These are phyloP conservation scores for Crithidia expoeki DNA, from an alignment of 208 protist species.

Conservation along the genomic window DNA sequence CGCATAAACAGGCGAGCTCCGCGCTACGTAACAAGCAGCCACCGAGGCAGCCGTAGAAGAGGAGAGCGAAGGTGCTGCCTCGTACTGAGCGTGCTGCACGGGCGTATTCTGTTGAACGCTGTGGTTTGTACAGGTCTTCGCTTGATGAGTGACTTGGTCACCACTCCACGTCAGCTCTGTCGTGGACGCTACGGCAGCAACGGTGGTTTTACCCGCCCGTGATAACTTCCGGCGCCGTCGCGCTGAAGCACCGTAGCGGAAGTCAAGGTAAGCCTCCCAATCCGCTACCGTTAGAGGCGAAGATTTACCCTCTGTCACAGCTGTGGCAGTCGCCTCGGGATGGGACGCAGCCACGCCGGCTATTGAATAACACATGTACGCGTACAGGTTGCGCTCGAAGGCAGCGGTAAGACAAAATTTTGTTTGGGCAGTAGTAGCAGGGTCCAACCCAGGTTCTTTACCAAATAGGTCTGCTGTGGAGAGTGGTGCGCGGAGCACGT, in stretches of 20 bases:
- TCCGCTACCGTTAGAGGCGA: neutral
- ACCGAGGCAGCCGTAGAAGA: slow-evolving; percentile 3
- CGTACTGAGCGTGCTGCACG: no score
- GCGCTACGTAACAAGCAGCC: neutral
- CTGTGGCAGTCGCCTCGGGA: neutral
- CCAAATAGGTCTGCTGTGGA: no score
- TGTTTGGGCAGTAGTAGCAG: no score
- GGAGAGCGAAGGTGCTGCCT: neutral
- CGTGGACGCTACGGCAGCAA: no score
- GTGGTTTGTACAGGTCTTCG: no score
- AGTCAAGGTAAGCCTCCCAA: slow-evolving; percentile 25
- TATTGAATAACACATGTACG: slow-evolving; percentile 28
- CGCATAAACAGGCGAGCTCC: slow-evolving; percentile 10
- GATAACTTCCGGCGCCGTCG: neutral
- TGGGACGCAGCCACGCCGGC: slow-evolving; percentile 13
- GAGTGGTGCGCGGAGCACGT: neutral
- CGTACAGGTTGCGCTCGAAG: slow-evolving; percentile 17
- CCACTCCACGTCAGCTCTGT: no score
- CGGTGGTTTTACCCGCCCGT: neutral
- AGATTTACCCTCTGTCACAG: neutral
- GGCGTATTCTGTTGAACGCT: neutral
- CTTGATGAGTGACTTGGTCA: neutral
- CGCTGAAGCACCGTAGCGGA: slow-evolving; percentile 16
- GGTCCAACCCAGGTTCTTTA: no score
- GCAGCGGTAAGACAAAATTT: neutral